A percentile compares a stretch with the other conserved stretches of the same genome.
Conservation (phyloP, 495 filamentous ascomycete genomes). For the Xylaria intraflava region DNA sequence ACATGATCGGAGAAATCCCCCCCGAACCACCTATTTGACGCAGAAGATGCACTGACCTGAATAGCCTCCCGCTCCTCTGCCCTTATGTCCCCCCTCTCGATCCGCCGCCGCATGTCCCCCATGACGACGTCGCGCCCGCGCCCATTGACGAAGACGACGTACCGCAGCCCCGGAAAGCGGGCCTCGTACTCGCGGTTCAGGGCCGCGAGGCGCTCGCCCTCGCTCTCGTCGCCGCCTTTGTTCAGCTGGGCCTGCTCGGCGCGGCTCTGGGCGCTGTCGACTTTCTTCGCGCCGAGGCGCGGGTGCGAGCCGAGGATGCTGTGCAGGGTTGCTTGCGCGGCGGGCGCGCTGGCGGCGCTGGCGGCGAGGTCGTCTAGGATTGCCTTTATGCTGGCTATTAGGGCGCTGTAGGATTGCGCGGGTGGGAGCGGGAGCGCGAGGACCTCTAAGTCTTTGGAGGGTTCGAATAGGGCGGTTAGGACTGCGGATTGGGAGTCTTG, state of each 20-base stretch:
- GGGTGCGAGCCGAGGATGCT: constrained; percentile 83
- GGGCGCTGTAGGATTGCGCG: neutral
- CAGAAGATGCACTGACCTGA: constrained; percentile 48
- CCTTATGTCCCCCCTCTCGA: constrained; percentile 58
- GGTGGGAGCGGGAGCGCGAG: constrained; percentile 50
- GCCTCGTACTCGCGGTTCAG: constrained; percentile 81
- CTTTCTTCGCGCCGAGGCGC: constrained; percentile 71
- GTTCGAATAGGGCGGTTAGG: constrained; percentile 84
- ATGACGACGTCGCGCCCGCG: constrained; percentile 66
- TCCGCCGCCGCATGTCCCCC: constrained; percentile 75
- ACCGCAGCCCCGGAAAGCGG: constrained; percentile 75
- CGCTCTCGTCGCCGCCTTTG: constrained; percentile 24
- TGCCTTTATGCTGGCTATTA: neutral
- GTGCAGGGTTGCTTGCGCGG: constrained; percentile 29
- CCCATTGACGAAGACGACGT: constrained; percentile 92
- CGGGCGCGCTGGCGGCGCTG: neutral
- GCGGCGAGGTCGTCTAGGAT: neutral
- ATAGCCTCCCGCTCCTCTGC: constrained; percentile 69
- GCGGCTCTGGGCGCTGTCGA: constrained; percentile 60
- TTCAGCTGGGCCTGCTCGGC: constrained; percentile 75
- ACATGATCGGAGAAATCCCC: too few species aligned
- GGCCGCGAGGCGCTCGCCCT: constrained; percentile 50
- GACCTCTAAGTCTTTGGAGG: constrained; percentile 65
- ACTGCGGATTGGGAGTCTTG: constrained; percentile 27
- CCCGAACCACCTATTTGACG: too few species aligned